Base-by-base conservation (phyloP, 1,284 basidiomycete species). In the Ceratobasidium sp. region DNA sequence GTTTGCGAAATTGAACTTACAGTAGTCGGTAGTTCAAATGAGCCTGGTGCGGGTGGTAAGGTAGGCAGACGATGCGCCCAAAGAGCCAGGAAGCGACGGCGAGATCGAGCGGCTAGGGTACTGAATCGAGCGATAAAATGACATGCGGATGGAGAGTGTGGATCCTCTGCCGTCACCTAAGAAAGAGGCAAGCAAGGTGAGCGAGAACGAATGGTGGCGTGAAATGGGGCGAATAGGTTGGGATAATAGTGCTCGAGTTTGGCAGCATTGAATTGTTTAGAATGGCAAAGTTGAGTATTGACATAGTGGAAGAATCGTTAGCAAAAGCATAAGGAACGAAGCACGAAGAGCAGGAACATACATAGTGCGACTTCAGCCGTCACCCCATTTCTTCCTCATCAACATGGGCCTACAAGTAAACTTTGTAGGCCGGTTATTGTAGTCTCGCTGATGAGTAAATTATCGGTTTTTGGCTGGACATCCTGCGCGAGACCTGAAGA, bases 31-130 rank as follows among this genome's bases (percentile, higher is more conserved):
- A 99, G 99, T 13, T 98, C 98, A 28, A 99, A 91, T 10, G 97
- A 99, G 59, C 98, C 98, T n/a, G 99, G 90, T 0, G 98, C 96
- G 84, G 99, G 99, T 0, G 98, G 93, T 38, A 99, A 91, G 52
- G 99, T 96, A 5, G 98, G 98, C 13, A 98, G 98, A 99, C 98
- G 82, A 99, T 96, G 80, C 93, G 92, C 84, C 99, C 98, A 88
- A 99, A 99, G 48, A 99, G 89, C 98, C 98, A 99, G 3, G 98
- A 99, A 5, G 98, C 98, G 87, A 99, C 89, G 79, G 99, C 98
- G 84, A 99, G 98, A 85, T 99, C 98, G 83, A 99, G 99, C 9
- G 99, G 88, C 83, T 99, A 94, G 0, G 98, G 94, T 78, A 91
- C 94, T 33, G 33, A 33, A n/a, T n/a, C 73, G 44, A 52, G 61